Evolutionary conservation across 2,329 filamentous ascomycete genomes (phyloP).

Genomic region (Botryotinia calthae): DNA sequence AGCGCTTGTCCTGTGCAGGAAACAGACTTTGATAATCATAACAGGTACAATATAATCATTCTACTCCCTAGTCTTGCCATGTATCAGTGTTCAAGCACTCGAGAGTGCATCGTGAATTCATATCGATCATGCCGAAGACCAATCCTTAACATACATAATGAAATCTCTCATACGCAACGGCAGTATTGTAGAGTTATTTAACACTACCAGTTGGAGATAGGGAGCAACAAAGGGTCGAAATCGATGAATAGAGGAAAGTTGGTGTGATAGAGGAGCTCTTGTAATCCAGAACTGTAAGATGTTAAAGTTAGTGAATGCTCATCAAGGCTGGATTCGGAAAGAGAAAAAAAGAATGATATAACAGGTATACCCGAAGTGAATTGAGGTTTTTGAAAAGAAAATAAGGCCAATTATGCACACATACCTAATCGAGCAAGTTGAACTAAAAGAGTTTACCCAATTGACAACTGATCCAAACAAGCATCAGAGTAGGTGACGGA

Average conservation of each 20-base stretch:
- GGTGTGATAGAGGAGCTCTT: no score
- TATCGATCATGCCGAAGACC: background rate
- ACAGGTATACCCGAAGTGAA: background rate
- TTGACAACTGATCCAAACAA: background rate
- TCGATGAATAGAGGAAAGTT: no score
- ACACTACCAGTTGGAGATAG: background rate
- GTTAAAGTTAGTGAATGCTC: background rate
- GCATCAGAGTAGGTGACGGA: background rate
- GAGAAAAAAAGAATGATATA: background rate
- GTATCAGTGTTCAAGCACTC: background rate
- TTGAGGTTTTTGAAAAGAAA: background rate
- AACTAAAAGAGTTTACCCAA: background rate
- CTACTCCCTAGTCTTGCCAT: background rate
- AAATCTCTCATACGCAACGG: background rate
- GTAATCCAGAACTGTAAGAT: background rate
- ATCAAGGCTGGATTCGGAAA: background rate
- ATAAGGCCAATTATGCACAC: background rate
- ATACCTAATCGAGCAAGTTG: background rate
- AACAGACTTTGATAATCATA: background rate
- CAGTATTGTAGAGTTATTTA: background rate
- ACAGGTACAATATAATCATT: background rate
- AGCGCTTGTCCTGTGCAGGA: background rate
- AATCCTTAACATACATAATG: background rate
- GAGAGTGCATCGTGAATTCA: background rate
- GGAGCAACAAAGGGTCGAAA: background rate